phyloP scores from a whole-genome alignment of 1,284 basidiomycete genomes.

The Inonotus obliquus region DNA sequence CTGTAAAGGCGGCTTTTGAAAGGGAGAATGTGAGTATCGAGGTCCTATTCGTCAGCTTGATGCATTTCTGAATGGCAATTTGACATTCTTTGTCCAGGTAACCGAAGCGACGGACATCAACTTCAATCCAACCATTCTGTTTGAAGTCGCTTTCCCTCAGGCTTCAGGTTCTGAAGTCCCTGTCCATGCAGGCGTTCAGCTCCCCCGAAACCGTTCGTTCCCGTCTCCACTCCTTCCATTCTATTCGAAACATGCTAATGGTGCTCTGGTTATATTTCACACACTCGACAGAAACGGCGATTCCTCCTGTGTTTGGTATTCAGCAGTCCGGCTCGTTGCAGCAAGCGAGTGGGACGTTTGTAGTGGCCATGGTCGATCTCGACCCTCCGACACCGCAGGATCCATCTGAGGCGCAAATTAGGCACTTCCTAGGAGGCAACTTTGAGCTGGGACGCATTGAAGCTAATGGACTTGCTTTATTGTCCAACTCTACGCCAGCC shows the following conservation, averaged over 20 bases:
- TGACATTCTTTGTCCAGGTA: conserved; percentile 24
- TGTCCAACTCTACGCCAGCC: conserved; percentile 41
- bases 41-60: not conserved
- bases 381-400: conserved; percentile 47
- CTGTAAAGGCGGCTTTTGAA: conserved; percentile 29
- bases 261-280: not conserved
- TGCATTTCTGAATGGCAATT: too few species aligned
- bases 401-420: conserved; percentile 41
- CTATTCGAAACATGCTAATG: not conserved
- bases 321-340: conserved; percentile 12
- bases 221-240: not conserved
- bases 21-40: conserved; percentile 27
- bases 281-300: conserved; percentile 35
- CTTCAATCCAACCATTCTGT: conserved; percentile 33
- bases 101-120: conserved; percentile 30
- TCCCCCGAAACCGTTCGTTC: conserved; percentile 35
- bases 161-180: conserved; percentile 28
- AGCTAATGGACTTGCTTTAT: conserved; percentile 8
- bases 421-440: conserved; percentile 48
- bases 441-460: conserved; percentile 27
- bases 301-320: conserved; percentile 38
- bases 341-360: conserved; percentile 31
- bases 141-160: conserved; percentile 35
- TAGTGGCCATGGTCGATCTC: conserved; percentile 44
- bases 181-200: conserved; percentile 37